Base-by-base conservation (phyloP, 371 early-diverging fungal genomes). In the Lichtheimia ornata region DNA sequence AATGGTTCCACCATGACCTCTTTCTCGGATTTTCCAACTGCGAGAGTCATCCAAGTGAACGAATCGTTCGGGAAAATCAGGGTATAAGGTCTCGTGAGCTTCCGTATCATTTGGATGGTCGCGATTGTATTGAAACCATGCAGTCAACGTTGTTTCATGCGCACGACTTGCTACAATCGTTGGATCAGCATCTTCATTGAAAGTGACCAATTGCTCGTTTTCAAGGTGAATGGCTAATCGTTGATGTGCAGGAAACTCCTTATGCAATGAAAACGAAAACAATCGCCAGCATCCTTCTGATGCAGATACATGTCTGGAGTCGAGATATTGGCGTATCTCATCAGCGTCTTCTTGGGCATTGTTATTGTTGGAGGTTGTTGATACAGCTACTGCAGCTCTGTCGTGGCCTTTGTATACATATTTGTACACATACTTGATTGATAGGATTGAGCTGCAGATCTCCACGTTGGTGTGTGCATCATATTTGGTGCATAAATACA, bases 381-480 rank as follows among this genome's bases (percentile, higher is more conserved):
- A 14, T 1, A 43, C 44, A 14, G 14, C n/a, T n/a, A 43, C 14
- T 14, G 44, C 12, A 22, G 71, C 58, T 13, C 53, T 3, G 49
- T 74, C 72, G 45, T 67, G 65, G 0, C 79, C 73, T 42, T 73
- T 74, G 58, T 71, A 69, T 5, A 74, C 63, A 53, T 76, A 79
- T 50, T 73, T 79, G 65, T 65, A 74, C 5, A 76, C 30, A 50
- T 76, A 80, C 50, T 74, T 80, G 11, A 76, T 58, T 0, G 70
- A 55, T 1, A 41, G 12, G 27, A 73, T 28, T 13, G 18, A 12
- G n/a, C 49, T 9, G 0, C 76, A 77, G 1, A 70, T 58, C 54
- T 77, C 74, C 0, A 81, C 72, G 53, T 81, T 73, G 42, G 75
- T 73, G 50, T 77, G 71, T 0, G 75, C 70, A 43, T 72, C 62